Evolutionary conservation across 2,329 filamentous ascomycete species (phyloP).

Genomic region (Sporothrix humicola): DNA sequence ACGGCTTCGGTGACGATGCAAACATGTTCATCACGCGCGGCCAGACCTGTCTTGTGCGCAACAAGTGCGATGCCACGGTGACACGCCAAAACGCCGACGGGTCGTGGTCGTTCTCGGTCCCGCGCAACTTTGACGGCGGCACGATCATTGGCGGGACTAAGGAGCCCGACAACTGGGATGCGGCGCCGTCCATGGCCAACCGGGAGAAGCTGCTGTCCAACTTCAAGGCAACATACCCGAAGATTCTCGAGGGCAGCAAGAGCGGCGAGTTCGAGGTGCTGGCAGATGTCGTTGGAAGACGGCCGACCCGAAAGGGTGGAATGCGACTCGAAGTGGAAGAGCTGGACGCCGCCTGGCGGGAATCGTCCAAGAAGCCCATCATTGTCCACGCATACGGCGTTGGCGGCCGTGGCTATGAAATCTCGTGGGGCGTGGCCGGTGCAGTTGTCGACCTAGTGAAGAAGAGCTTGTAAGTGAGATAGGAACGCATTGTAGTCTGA

Average conservation of each 20-base stretch:
- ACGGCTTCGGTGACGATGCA: conserved; percentile 49
- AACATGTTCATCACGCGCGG: conserved; percentile 53
- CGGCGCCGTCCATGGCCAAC: conserved; percentile 54
- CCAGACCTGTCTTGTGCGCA: conserved; percentile 55
- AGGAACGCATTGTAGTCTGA: background rate
- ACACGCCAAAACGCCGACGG: conserved; percentile 69
- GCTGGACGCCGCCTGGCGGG: conserved; percentile 35
- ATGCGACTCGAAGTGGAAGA: conserved; percentile 61
- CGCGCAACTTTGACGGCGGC: conserved; percentile 65
- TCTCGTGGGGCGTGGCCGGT: conserved; percentile 65
- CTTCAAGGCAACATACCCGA: conserved; percentile 47
- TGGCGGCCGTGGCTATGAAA: conserved; percentile 65
- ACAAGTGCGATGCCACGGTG: conserved; percentile 50
- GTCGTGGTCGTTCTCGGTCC: conserved; percentile 67
- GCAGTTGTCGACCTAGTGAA: conserved; percentile 53
- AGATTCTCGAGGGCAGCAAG: conserved; percentile 41
- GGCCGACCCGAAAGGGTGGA: conserved; percentile 54
- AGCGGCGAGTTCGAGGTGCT: conserved; percentile 36
- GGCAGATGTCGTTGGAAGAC: conserved; percentile 53
- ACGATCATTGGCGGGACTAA: conserved; percentile 72
- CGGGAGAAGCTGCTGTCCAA: conserved; percentile 53
- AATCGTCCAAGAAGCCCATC: conserved; percentile 15
- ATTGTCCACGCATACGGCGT: conserved; percentile 65
- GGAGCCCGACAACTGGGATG: conserved; percentile 62
- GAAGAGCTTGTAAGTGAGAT: conserved; percentile 14